Percentiles rank a stretch among this genome's conserved stretches.
phyloP scores from a whole-genome alignment of 257 asterid genomes.

The Parsonsia alboflavescens region DNA sequence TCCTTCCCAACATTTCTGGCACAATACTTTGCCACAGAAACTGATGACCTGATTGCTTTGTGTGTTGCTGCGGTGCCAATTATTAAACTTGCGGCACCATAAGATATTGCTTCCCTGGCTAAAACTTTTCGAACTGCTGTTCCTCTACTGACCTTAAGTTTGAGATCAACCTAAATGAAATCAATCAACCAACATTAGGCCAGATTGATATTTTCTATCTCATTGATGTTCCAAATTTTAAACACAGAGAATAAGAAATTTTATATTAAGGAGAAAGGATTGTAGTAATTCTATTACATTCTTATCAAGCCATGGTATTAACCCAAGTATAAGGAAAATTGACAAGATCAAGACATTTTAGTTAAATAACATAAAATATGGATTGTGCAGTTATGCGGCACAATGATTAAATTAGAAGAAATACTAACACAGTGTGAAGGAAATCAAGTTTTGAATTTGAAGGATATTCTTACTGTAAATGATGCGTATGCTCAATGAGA shows the following conservation, averaged over 20 bases:
- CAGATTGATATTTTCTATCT: background rate
- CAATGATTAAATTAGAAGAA: background rate
- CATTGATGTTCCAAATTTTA: background rate
- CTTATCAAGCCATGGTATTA: background rate
- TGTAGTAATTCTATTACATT: background rate
- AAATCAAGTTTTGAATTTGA: background rate
- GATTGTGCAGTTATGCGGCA: background rate
- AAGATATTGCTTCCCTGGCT: conserved; percentile 50
- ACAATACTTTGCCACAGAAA: conserved; percentile 73
- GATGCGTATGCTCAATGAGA: background rate
- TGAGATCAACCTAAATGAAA: conserved; percentile 62
- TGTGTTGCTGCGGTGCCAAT: conserved; percentile 57
- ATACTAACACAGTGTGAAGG: background rate
- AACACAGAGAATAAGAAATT: too few species aligned
- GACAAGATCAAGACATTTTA: background rate
- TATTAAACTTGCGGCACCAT: conserved; percentile 58
- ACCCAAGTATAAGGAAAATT: background rate
- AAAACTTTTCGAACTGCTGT: conserved; percentile 59
- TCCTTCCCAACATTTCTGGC: conserved; percentile 51
- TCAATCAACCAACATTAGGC: conserved; percentile 2
- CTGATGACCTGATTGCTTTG: conserved; percentile 52
- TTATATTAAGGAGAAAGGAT: too few species aligned
- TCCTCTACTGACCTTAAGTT: conserved; percentile 87
- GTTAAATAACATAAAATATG: background rate
- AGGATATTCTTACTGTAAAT: background rate